phyloP scores from a whole-genome alignment of 805 yeast species.

The Isabelozyma pseudorhagii region DNA sequence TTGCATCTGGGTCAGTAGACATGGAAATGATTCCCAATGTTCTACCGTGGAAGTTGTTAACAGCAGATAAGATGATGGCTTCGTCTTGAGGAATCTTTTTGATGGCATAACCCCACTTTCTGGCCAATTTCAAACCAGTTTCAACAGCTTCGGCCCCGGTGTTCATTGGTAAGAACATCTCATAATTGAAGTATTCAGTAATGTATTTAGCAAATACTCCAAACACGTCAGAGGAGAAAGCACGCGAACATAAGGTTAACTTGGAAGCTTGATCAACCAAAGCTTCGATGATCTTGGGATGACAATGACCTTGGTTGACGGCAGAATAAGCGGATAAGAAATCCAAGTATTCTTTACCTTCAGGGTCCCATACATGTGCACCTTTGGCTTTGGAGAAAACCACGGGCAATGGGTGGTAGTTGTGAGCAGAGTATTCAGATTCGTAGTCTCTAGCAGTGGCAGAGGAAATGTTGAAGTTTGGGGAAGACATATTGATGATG shows the following conservation, averaged over 20 bases:
- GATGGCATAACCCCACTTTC: constrained; percentile 94
- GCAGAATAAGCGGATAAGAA: constrained; percentile 95
- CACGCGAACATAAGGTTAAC: constrained; percentile 86
- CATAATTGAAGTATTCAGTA: constrained; percentile 87
- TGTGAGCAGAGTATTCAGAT: constrained; percentile 85
- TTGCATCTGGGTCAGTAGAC: constrained; percentile 95
- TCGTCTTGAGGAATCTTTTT: constrained; percentile 81
- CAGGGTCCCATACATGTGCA: constrained; percentile 97
- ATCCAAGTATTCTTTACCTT: constrained; percentile 90
- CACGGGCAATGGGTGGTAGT: constrained; percentile 95
- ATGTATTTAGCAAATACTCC: constrained; percentile 84
- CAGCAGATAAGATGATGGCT: constrained; percentile 85
- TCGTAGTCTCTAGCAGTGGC: constrained; percentile 66
- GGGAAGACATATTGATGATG: constrained; percentile 14
- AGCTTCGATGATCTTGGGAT: constrained; percentile 85
- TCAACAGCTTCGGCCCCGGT: constrained; percentile 99
- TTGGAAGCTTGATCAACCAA: constrained; percentile 81
- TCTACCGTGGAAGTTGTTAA: constrained; percentile 94
- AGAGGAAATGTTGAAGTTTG: constrained; percentile 55
- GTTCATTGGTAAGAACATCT: constrained; percentile 94
- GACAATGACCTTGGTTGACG: constrained; percentile 97
- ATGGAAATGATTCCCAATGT: constrained; percentile 92
- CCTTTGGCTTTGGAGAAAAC: constrained; percentile 85
- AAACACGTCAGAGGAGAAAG: constrained; percentile 86
- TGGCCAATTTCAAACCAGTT: constrained; percentile 87